phyloP scores from a whole-genome alignment of 257 asterid species.

The Capsicum pubescens region DNA sequence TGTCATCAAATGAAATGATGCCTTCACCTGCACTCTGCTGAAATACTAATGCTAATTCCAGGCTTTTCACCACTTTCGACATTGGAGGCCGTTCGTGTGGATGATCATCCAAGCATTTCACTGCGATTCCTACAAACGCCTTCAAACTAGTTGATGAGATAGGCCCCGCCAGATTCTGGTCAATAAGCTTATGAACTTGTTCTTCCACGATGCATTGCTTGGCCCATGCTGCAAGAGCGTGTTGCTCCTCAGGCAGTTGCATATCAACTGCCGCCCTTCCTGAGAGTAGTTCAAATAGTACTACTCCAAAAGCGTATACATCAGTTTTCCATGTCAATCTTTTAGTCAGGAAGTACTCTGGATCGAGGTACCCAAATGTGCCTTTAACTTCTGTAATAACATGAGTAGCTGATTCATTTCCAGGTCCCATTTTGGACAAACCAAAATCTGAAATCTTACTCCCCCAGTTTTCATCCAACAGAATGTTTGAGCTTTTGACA shows the following conservation, averaged over 20 bases:
- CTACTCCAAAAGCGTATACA: constrained; percentile 77
- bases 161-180: constrained; percentile 50
- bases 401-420: constrained; percentile 57
- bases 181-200: constrained; percentile 56
- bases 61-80: constrained; percentile 67
- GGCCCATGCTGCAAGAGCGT: constrained; percentile 66
- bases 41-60: constrained; percentile 56
- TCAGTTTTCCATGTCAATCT: constrained; percentile 68
- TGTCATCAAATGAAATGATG: constrained; percentile 51
- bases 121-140: constrained; percentile 61
- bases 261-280: constrained; percentile 65
- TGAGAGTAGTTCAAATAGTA: constrained; percentile 65
- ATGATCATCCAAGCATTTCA: constrained; percentile 61
- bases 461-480: constrained; percentile 66
- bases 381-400: constrained; percentile 64
- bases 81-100: constrained; percentile 66
- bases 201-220: constrained; percentile 60
- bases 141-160: constrained; percentile 58
- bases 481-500: constrained; percentile 74
- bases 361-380: constrained; percentile 71
- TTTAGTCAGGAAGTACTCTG: constrained; percentile 58
- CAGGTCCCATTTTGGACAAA: constrained; percentile 70
- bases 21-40: constrained; percentile 59
- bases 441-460: constrained; percentile 83
- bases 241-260: constrained; percentile 61